phyloP scores from a whole-genome alignment of 1,139 yeast genomes.

The Geotrichum armillariae region DNA sequence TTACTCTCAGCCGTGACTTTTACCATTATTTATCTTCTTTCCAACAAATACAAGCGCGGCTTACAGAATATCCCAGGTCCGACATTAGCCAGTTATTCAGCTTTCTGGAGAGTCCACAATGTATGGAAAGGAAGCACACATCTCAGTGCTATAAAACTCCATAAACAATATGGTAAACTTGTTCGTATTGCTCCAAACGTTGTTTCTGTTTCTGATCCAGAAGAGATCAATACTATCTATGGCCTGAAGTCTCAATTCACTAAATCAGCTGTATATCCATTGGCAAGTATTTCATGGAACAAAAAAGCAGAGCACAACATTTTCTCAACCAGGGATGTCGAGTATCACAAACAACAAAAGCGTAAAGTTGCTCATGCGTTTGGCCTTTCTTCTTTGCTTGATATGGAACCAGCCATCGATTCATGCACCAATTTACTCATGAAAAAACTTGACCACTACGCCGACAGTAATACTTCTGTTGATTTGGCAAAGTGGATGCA shows the following conservation, averaged over 20 bases:
- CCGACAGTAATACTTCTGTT: background rate
- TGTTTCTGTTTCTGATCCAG: conserved; percentile 56
- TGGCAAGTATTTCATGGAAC: background rate
- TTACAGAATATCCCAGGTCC: background rate
- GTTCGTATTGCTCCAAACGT: conserved; percentile 63
- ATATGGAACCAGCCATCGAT: background rate
- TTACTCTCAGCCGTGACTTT: no score
- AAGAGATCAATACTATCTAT: conserved; percentile 56
- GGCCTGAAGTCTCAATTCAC: conserved; percentile 41
- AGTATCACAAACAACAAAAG: background rate
- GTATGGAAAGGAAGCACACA: background rate
- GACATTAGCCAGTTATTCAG: background rate
- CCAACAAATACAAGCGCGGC: background rate
- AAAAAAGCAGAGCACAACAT: background rate
- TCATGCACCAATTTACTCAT: background rate
- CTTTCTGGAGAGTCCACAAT: background rate
- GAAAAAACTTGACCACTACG: background rate
- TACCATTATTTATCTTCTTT: background rate
- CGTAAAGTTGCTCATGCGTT: background rate
- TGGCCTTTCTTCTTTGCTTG: background rate
- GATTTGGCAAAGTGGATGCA: background rate
- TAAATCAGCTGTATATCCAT: background rate
- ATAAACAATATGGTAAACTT: conserved; percentile 56
- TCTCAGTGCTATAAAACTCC: conserved; percentile 39
- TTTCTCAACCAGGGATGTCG: background rate